Conservation (phyloP, 2,329 filamentous ascomycete species). For the Lasiodiplodia sp. region DNA sequence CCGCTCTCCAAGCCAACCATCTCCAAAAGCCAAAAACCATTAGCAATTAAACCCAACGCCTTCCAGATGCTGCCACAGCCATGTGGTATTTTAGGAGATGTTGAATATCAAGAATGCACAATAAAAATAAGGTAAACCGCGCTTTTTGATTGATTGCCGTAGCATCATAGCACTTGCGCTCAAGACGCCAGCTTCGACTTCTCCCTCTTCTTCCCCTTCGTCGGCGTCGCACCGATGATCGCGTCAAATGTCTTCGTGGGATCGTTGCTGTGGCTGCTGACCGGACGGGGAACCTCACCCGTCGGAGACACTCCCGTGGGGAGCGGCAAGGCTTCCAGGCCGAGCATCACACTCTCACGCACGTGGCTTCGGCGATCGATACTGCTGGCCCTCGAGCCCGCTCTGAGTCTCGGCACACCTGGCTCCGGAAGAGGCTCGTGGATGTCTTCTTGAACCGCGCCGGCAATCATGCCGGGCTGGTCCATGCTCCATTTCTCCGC, state of each 20-base stretch:
- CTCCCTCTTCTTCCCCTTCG: slow-evolving; percentile 27
- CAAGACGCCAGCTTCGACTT: slow-evolving; percentile 28
- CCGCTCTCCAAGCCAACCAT: not conserved
- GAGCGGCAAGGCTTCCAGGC: slow-evolving; percentile 56
- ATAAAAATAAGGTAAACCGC: slow-evolving; percentile 2
- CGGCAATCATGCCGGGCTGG: slow-evolving; percentile 42
- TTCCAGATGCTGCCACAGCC: slow-evolving; percentile 18
- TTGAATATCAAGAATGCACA: not conserved
- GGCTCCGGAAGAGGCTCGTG: slow-evolving; percentile 43
- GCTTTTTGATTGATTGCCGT: slow-evolving; percentile 13
- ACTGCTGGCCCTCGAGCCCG: slow-evolving; percentile 24
- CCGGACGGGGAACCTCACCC: slow-evolving; percentile 36
- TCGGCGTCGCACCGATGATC: slow-evolving; percentile 39
- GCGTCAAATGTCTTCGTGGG: slow-evolving; percentile 58
- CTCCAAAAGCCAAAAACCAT: slow-evolving; percentile 1
- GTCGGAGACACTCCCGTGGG: slow-evolving; percentile 51
- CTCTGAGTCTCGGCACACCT: slow-evolving; percentile 14
- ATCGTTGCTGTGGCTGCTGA: slow-evolving; percentile 42
- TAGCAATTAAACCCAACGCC: slow-evolving; percentile 19
- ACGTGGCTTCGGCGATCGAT: slow-evolving; percentile 17
- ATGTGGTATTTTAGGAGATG: slow-evolving; percentile 19
- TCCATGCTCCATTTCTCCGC: slow-evolving; percentile 67
- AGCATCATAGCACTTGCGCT: not conserved
- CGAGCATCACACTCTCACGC: slow-evolving; percentile 53
- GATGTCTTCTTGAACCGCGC: slow-evolving; percentile 45